These are phyloP conservation scores for Aspergillus luchuensis DNA, from an alignment of 2,329 filamentous ascomycete species.

Conservation along the genomic window DNA sequence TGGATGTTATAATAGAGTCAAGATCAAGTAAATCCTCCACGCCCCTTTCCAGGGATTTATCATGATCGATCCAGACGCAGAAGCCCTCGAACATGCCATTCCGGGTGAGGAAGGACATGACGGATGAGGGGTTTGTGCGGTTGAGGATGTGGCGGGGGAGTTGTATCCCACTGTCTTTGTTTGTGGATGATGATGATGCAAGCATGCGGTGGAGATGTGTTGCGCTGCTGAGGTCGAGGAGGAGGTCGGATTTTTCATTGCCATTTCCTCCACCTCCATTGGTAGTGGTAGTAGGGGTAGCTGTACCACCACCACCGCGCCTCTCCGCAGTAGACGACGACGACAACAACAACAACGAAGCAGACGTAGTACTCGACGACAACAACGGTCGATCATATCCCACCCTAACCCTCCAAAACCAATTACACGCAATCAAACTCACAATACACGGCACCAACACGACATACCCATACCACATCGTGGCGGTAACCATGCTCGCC, in stretches of 20 bases:
- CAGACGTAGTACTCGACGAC: neutral
- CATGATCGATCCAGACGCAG: neutral
- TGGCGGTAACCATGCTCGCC: slow-evolving; percentile 54
- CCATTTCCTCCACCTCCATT: neutral
- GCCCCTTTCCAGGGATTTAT: neutral
- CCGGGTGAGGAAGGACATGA: slow-evolving; percentile 7
- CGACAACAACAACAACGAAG: slow-evolving; percentile 17
- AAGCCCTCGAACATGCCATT: slow-evolving; percentile 15
- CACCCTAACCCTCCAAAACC: slow-evolving; percentile 52
- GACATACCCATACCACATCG: slow-evolving; percentile 57
- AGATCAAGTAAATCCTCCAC: neutral
- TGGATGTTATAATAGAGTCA: neutral
- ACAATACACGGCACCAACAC: slow-evolving; percentile 55
- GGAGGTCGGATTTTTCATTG: neutral
- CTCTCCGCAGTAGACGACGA: neutral
- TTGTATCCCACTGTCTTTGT: too few relatives aligned
- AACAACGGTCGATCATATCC: slow-evolving; percentile 49
- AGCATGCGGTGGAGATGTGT: neutral
- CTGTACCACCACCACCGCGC: too few relatives aligned
- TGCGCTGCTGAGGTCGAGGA: neutral
- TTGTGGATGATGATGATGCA: neutral
- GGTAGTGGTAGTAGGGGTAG: neutral
- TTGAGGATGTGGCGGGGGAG: neutral
- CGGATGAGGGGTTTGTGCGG: neutral
- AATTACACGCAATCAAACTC: slow-evolving; percentile 50